A percentile compares a stretch with the other conserved stretches of the same genome.
These are phyloP conservation scores for Trametes gibbosa DNA, from an alignment of 768 basidiomycete genomes.

Conservation along the genomic window DNA sequence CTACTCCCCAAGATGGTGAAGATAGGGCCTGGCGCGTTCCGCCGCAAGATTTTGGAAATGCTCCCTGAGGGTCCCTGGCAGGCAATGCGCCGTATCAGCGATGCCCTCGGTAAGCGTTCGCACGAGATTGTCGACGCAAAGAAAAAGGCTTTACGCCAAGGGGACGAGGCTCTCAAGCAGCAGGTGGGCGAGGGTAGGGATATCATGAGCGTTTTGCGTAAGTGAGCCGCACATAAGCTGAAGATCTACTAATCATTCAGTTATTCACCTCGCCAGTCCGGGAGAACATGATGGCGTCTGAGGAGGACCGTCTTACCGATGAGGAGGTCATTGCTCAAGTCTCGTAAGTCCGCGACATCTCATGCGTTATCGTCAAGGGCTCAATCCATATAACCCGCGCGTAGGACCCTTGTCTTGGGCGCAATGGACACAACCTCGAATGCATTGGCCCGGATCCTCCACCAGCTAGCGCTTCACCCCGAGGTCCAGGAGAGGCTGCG, in stretches of 20 bases:
- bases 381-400: too few species aligned
- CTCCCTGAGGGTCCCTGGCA: conserved; percentile 31
- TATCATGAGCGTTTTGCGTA: conserved; percentile 46
- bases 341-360: conserved; percentile 12
- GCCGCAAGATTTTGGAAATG: conserved; percentile 31
- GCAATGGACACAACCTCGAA: conserved; percentile 31
- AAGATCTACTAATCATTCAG: background rate
- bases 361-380: too few species aligned
- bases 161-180: conserved; percentile 32
- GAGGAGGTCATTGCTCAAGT: conserved; percentile 39
- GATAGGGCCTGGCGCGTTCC: conserved; percentile 26
- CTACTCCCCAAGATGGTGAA: conserved; percentile 14
- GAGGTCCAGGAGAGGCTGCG: conserved; percentile 36
- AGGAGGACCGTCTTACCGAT: conserved; percentile 10
- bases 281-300: conserved; percentile 33
- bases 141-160: conserved; percentile 32
- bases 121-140: conserved; percentile 36
- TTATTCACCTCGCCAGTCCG: conserved; percentile 24
- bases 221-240: conserved; percentile 10
- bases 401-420: conserved; percentile 27
- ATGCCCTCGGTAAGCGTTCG: conserved; percentile 35
- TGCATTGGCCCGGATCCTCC: conserved; percentile 21
- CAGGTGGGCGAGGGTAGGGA: conserved; percentile 41
- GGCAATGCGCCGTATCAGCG: conserved; percentile 34
- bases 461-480: conserved; percentile 28